Percentiles rank a stretch among this genome's conserved stretches.
Conservation (phyloP, 805 yeast genomes). For the Saturnispora diversa region DNA sequence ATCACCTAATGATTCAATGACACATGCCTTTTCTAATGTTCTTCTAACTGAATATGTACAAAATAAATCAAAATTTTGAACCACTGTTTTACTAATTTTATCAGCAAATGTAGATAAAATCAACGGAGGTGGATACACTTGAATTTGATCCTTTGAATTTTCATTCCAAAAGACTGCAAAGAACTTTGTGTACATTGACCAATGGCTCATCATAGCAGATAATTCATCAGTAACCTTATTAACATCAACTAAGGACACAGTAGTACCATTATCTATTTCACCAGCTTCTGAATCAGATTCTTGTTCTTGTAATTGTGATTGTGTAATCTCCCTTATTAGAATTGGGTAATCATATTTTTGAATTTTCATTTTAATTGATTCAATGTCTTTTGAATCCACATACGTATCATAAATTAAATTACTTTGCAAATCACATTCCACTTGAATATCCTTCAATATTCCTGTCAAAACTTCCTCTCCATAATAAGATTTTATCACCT, state of each 20-base stretch:
- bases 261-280: constrained; percentile 13
- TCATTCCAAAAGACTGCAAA: constrained; percentile 61
- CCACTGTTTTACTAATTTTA: constrained; percentile 44
- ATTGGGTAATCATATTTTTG: constrained; percentile 46
- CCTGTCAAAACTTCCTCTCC: constrained; percentile 54
- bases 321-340: constrained; percentile 30
- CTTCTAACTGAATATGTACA: constrained; percentile 61
- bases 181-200: constrained; percentile 75
- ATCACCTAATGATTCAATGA: constrained; percentile 71
- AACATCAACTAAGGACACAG: constrained; percentile 51
- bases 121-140: constrained; percentile 45
- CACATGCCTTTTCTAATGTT: constrained; percentile 73
- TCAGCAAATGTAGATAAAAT: constrained; percentile 44
- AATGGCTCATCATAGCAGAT: constrained; percentile 70
- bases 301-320: constrained; percentile 24
- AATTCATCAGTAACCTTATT: constrained; percentile 65
- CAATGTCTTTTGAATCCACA: constrained; percentile 61
- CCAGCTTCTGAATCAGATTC: constrained; percentile 21
- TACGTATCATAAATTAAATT: constrained; percentile 83
- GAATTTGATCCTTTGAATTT: constrained; percentile 11
- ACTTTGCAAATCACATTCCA: constrained; percentile 88
- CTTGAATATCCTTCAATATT: constrained; percentile 67
- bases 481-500: constrained; percentile 66
- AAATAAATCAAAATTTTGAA: constrained; percentile 58
- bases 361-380: constrained; percentile 46